Conservation (phyloP, 441 rosid species). For the Populus hybrid region DNA sequence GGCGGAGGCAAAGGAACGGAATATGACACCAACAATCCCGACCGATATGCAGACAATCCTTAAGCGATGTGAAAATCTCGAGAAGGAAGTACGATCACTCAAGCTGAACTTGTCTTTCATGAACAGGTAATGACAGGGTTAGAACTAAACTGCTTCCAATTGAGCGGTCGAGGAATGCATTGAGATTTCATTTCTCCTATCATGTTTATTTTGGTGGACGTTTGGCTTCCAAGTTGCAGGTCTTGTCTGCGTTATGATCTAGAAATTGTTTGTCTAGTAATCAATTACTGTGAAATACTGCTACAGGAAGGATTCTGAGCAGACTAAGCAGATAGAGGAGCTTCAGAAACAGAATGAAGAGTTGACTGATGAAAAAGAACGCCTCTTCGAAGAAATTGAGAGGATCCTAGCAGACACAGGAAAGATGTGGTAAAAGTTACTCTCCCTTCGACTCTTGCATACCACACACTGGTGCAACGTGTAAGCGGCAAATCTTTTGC, state of each 20-base stretch:
- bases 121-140: conserved; percentile 42
- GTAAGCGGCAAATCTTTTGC: not conserved
- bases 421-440: conserved; percentile 21
- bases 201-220: not conserved
- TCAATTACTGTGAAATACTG: not conserved
- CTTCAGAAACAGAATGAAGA: conserved; percentile 66
- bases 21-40: conserved; percentile 45
- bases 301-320: conserved; percentile 75
- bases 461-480: not conserved
- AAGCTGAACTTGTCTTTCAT: conserved; percentile 71
- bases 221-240: not conserved
- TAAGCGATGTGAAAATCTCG: conserved; percentile 63
- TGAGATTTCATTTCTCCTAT: not conserved
- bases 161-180: not conserved
- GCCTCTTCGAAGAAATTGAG: conserved; percentile 68
- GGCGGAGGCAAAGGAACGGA: conserved; percentile 81
- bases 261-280: not conserved
- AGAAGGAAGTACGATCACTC: conserved; percentile 80
- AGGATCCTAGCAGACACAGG: conserved; percentile 46
- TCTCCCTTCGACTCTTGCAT: not conserved
- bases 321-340: conserved; percentile 72
- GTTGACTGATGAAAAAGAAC: conserved; percentile 56
- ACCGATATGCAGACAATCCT: conserved; percentile 57
- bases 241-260: not conserved
- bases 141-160: not conserved